Conservation (phyloP, 1,284 basidiomycete genomes). For the Rhodotorula sp. region DNA sequence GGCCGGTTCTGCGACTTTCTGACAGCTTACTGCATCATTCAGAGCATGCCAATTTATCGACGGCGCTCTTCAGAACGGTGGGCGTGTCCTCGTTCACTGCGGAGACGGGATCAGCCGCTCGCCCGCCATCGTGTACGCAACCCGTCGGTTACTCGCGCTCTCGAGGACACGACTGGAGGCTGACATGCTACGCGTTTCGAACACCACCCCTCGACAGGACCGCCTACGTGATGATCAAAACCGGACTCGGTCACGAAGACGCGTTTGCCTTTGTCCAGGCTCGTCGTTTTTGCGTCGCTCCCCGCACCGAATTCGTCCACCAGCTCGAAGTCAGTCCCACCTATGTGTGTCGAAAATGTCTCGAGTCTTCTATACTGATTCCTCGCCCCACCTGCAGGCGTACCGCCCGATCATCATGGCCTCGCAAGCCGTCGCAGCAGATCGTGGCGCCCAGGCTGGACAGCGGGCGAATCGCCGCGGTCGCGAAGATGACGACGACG, state of each 20-base stretch:
- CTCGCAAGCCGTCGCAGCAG: slow-evolving; percentile 26
- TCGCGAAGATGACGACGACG: slow-evolving; percentile 30
- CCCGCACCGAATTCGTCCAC: slow-evolving; percentile 44
- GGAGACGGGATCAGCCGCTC: slow-evolving; percentile 47
- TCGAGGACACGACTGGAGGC: neutral
- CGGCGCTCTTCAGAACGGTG: slow-evolving; percentile 28
- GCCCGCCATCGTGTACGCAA: slow-evolving; percentile 44
- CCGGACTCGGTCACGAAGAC: slow-evolving; percentile 40
- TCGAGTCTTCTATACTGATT: neutral
- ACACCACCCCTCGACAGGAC: slow-evolving; percentile 17
- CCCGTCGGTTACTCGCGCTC: neutral
- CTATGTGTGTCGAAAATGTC: no score
- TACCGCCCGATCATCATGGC: slow-evolving; percentile 38
- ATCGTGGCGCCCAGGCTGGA: slow-evolving; percentile 17
- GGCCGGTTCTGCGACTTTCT: neutral
- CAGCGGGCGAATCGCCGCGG: slow-evolving; percentile 27
- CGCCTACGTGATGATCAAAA: slow-evolving; percentile 46
- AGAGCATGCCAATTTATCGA: slow-evolving; percentile 43
- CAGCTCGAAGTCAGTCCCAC: slow-evolving; percentile 39
- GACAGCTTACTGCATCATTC: neutral
- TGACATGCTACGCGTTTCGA: neutral
- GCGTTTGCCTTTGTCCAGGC: slow-evolving; percentile 45
- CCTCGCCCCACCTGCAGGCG: slow-evolving; percentile 12
- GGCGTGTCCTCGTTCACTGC: slow-evolving; percentile 44
- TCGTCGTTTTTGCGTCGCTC: slow-evolving; percentile 46